phyloP scores from a whole-genome alignment of 371 early-diverging fungal genomes.

The Mucor irregularis region DNA sequence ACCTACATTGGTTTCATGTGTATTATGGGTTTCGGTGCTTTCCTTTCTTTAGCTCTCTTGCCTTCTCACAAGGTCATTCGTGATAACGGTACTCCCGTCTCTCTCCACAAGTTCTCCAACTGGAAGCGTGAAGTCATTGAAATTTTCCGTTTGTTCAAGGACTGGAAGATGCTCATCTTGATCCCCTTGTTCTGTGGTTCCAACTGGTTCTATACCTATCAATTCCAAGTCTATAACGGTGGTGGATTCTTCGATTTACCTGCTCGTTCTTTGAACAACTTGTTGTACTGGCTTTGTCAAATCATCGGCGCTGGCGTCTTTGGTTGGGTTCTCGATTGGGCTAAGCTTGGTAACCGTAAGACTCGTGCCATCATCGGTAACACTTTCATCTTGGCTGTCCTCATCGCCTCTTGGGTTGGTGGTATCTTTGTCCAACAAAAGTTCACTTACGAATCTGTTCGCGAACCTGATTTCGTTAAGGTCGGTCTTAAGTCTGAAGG shows the following conservation, averaged over 20 bases:
- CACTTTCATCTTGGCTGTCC: constrained; percentile 38
- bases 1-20: constrained; percentile 72
- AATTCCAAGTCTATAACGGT: constrained; percentile 47
- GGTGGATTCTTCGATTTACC: constrained; percentile 57
- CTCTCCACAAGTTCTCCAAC: constrained; percentile 57
- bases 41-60: constrained; percentile 54
- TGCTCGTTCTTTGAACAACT: constrained; percentile 67
- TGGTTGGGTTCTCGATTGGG: constrained; percentile 58
- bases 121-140: constrained; percentile 53
- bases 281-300: constrained; percentile 73
- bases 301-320: constrained; percentile 64
- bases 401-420: constrained; percentile 60
- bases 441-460: constrained; percentile 34
- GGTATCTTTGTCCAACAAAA: constrained; percentile 57
- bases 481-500: constrained; percentile 13
- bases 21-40: constrained; percentile 65
- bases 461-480: constrained; percentile 5
- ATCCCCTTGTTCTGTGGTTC: constrained; percentile 71
- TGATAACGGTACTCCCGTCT: constrained; percentile 65
- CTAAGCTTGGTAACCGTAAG: constrained; percentile 40
- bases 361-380: constrained; percentile 61
- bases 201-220: constrained; percentile 81
- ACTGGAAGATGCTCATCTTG: constrained; percentile 66
- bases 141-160: constrained; percentile 59
- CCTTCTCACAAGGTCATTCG: constrained; percentile 65